Evolutionary conservation across 1,139 yeast genomes (phyloP).

Genomic region (Lodderomyces metapsilosis): DNA sequence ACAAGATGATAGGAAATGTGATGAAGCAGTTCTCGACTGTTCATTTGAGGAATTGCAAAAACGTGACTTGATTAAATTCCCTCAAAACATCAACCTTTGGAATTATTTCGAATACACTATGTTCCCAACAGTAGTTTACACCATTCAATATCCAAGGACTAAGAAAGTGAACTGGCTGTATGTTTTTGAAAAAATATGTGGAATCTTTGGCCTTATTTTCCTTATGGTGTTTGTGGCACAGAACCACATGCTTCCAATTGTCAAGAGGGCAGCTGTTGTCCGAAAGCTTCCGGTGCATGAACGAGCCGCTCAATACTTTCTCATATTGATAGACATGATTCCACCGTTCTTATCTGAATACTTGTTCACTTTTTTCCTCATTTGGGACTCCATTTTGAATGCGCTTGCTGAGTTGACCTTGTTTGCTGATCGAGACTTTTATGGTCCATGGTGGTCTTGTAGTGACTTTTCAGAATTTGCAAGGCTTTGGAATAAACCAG

Average conservation of each 20-base stretch:
- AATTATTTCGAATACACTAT: slow-evolving; percentile 77
- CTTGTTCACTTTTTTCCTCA: slow-evolving; percentile 76
- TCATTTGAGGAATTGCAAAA: slow-evolving; percentile 21
- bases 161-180: slow-evolving; percentile 65
- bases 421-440: slow-evolving; percentile 89
- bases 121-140: slow-evolving; percentile 90
- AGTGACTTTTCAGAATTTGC: slow-evolving; percentile 93
- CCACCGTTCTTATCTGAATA: slow-evolving; percentile 79
- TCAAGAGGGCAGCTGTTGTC: slow-evolving; percentile 54
- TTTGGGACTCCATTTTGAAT: slow-evolving; percentile 92
- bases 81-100: slow-evolving; percentile 60
- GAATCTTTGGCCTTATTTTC: slow-evolving; percentile 82
- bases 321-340: slow-evolving; percentile 68
- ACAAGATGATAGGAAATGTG: slow-evolving; percentile 15
- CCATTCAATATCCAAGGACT: slow-evolving; percentile 78
- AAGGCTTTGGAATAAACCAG: slow-evolving; percentile 93
- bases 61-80: slow-evolving; percentile 48
- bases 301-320: slow-evolving; percentile 53
- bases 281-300: slow-evolving; percentile 47
- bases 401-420: slow-evolving; percentile 82
- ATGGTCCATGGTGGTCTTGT: slow-evolving; percentile 98
- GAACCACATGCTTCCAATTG: slow-evolving; percentile 72
- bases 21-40: slow-evolving; percentile 13
- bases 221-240: slow-evolving; percentile 85
- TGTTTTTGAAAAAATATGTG: slow-evolving; percentile 67